Percentiles rank a stretch among this genome's conserved stretches.
These are phyloP conservation scores for Lepidopterella palustris DNA, from an alignment of 495 filamentous ascomycete species.

Conservation along the genomic window DNA sequence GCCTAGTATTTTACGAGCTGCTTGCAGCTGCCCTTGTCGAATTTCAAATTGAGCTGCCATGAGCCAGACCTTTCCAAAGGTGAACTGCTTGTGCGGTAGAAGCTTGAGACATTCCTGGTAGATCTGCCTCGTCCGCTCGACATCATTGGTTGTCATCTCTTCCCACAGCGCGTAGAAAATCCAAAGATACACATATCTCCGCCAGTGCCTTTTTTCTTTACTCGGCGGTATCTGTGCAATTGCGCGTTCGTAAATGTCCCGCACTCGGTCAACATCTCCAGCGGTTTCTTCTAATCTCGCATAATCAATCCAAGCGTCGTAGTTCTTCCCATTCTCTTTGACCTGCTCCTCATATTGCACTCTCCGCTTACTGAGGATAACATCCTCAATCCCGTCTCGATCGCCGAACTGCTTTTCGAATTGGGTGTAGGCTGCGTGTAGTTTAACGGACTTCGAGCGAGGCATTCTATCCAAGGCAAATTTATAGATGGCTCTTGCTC, in stretches of 20 bases:
- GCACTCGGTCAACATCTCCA: slow-evolving; percentile 70
- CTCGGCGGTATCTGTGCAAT: slow-evolving; percentile 95
- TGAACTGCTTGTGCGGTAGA: slow-evolving; percentile 94
- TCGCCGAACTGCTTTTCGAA: slow-evolving; percentile 99
- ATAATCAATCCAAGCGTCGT: slow-evolving; percentile 96
- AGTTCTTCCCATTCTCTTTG: slow-evolving; percentile 87
- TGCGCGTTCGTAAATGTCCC: slow-evolving; percentile 91
- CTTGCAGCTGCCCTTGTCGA: slow-evolving; percentile 70
- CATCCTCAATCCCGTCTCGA: slow-evolving; percentile 87
- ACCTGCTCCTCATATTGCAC: slow-evolving; percentile 93
- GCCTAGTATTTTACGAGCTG: slow-evolving; percentile 81
- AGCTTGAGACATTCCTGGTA: slow-evolving; percentile 82
- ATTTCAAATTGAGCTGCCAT: slow-evolving; percentile 90
- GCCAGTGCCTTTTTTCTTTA: slow-evolving; percentile 95
- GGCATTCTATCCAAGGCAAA: slow-evolving; percentile 89
- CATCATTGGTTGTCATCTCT: slow-evolving; percentile 75
- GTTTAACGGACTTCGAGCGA: slow-evolving; percentile 70
- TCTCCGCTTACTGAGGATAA: slow-evolving; percentile 85
- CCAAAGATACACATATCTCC: slow-evolving; percentile 95
- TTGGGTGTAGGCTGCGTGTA: slow-evolving; percentile 90
- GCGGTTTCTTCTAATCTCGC: slow-evolving; percentile 81
- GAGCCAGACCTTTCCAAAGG: slow-evolving; percentile 94
- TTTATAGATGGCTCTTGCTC: slow-evolving; percentile 93
- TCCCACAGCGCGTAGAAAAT: slow-evolving; percentile 96
- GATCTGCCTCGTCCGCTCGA: slow-evolving; percentile 76